A percentile compares a stretch with the other conserved stretches of the same genome.
phyloP scores from a whole-genome alignment of 2,329 filamentous ascomycete species.

The Apiospora malaysiana region DNA sequence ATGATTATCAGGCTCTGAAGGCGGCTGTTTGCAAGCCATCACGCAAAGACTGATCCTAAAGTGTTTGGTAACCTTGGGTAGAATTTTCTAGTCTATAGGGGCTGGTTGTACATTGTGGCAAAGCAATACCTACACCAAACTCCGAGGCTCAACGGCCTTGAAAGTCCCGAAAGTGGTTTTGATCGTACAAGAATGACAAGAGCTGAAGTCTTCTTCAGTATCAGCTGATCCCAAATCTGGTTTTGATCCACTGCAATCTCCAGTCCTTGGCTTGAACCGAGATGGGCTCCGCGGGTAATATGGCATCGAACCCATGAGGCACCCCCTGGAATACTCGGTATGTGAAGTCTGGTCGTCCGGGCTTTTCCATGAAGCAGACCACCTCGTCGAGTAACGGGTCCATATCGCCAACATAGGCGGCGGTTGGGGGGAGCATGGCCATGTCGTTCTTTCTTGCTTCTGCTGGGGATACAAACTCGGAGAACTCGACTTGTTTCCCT shows the following conservation, averaged over 20 bases:
- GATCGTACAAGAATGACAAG: background rate
- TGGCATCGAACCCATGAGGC: constrained; percentile 21
- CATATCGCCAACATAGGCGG: constrained; percentile 17
- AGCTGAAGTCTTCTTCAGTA: background rate
- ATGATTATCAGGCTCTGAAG: constrained; percentile 11
- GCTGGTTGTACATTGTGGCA: background rate
- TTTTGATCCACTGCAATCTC: constrained; percentile 19
- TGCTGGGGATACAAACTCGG: constrained; percentile 13
- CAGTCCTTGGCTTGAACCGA: constrained; percentile 15
- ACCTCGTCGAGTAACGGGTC: constrained; percentile 19
- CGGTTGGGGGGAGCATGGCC: constrained; percentile 8
- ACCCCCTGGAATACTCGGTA: constrained; percentile 8
- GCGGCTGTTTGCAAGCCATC: background rate
- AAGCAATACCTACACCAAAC: background rate
- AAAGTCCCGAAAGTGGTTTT: background rate
- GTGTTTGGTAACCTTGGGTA: background rate
- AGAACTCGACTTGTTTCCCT: constrained; percentile 14
- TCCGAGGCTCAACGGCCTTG: background rate
- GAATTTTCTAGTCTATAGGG: constrained; percentile 10
- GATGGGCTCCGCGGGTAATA: background rate
- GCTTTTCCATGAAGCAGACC: background rate
- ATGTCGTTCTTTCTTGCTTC: constrained; percentile 13
- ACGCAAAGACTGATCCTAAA: background rate
- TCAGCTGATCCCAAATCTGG: constrained; percentile 9
- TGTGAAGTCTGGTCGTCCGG: background rate